Evolutionary conservation across 371 early-diverging fungal species (phyloP).

Genomic region (Mucor saturninus): DNA sequence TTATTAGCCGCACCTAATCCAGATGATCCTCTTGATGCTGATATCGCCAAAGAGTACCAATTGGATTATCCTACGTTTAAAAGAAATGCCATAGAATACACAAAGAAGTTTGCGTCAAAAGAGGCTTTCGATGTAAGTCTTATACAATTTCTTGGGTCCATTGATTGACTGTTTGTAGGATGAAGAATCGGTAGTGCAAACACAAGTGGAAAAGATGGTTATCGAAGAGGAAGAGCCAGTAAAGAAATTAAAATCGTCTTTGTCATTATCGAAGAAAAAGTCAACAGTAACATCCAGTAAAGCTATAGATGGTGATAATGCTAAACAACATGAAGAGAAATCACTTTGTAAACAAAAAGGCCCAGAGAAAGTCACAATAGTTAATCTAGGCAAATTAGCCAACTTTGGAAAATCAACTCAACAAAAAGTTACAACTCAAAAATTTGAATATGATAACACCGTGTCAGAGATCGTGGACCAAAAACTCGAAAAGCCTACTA

Average conservation of each 20-base stretch:
- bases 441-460: too few relatives aligned
- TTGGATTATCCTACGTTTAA: constrained; percentile 37
- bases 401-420: too few relatives aligned
- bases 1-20: constrained; percentile 60
- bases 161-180: neutral
- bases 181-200: too few relatives aligned
- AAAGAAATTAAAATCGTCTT: constrained; percentile 1
- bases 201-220: too few relatives aligned
- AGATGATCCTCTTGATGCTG: constrained; percentile 61
- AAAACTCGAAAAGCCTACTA: neutral
- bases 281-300: too few relatives aligned
- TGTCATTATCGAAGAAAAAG: constrained; percentile 21
- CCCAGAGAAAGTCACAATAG: too few relatives aligned
- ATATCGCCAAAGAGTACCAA: constrained; percentile 56
- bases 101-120: constrained; percentile 36
- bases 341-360: too few relatives aligned
- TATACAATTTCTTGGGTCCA: neutral
- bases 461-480: too few relatives aligned
- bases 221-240: neutral
- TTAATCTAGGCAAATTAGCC: too few relatives aligned
- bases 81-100: constrained; percentile 46
- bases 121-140: neutral
- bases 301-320: too few relatives aligned
- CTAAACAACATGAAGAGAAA: too few relatives aligned
- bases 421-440: too few relatives aligned